phyloP scores from a whole-genome alignment of 2,329 filamentous ascomycete genomes.

The Penicillium sp. region DNA sequence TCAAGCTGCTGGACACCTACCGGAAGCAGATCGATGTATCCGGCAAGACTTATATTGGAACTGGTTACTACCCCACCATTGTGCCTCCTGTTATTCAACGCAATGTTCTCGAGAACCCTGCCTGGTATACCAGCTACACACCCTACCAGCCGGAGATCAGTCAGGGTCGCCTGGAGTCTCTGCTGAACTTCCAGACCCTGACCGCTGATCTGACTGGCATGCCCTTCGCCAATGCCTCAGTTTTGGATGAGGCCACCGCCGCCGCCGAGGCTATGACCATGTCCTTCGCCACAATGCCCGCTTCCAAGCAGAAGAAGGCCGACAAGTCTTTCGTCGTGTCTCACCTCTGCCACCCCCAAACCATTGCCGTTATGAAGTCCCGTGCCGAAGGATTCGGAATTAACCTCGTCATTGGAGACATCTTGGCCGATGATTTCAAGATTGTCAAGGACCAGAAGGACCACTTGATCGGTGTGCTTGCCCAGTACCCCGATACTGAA shows the following conservation, averaged over 20 bases:
- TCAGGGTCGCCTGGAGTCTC: conserved; percentile 85
- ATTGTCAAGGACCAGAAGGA: conserved; percentile 72
- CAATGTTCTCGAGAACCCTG: conserved; percentile 88
- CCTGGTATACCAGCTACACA: conserved; percentile 97
- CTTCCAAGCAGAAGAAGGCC: conserved; percentile 67
- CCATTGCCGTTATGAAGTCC: conserved; percentile 76
- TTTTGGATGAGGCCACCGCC: conserved; percentile 87
- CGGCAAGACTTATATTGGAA: conserved; percentile 71
- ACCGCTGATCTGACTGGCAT: conserved; percentile 84
- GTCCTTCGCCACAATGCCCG: conserved; percentile 72
- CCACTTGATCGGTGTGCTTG: conserved; percentile 81
- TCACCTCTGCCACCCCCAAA: conserved; percentile 78
- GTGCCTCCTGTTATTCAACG: conserved; percentile 88
- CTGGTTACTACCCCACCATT: conserved; percentile 83
- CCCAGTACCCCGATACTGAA: conserved; percentile 91
- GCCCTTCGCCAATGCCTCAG: conserved; percentile 83
- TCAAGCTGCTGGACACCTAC: conserved; percentile 42
- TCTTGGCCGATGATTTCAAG: conserved; percentile 64
- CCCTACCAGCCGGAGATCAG: conserved; percentile 98
- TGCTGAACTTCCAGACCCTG: conserved; percentile 95
- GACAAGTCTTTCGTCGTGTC: conserved; percentile 85
- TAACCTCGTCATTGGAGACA: conserved; percentile 69
- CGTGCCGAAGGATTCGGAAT: conserved; percentile 91
- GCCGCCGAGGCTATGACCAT: conserved; percentile 96
- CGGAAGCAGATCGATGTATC: conserved; percentile 60